Conservation (phyloP, 768 basidiomycete genomes). For the Lactarius sp. region DNA sequence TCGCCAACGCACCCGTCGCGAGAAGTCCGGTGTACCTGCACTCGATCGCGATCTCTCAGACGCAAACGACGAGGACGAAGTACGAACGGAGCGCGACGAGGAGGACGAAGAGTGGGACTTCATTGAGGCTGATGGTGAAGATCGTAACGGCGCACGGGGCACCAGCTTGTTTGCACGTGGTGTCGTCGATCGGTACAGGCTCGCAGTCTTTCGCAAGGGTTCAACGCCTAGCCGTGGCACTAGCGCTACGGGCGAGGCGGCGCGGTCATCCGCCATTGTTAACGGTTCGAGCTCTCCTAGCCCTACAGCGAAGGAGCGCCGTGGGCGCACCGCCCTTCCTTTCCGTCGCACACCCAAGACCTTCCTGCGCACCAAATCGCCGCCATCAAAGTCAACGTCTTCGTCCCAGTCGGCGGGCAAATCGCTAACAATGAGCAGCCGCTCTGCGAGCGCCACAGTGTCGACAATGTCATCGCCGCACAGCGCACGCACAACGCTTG, state of each 20-base stretch:
- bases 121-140: conserved; percentile 75
- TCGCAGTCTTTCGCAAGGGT: conserved; percentile 83
- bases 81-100: conserved; percentile 45
- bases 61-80: conserved; percentile 42
- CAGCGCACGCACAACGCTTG: conserved; percentile 44
- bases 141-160: conserved; percentile 74
- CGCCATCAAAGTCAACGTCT: conserved; percentile 43
- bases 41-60: conserved; percentile 69
- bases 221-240: conserved; percentile 61
- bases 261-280: conserved; percentile 27
- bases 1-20: conserved; percentile 47
- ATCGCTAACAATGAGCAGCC: conserved; percentile 39
- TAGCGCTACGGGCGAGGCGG: conserved; percentile 50
- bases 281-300: conserved; percentile 42
- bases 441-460: conserved; percentile 41
- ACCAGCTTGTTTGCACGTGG: conserved; percentile 86
- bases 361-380: conserved; percentile 71
- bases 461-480: conserved; percentile 49
- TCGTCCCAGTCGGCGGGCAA: conserved; percentile 35
- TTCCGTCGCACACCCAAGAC: conserved; percentile 69
- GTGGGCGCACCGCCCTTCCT: conserved; percentile 65
- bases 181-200: conserved; percentile 80
- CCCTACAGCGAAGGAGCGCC: conserved; percentile 50
- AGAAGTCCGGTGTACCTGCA: conserved; percentile 80
- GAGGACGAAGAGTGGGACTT: conserved; percentile 93